Evolutionary conservation across 306 rosid species (phyloP), one percentile per base, ranked within the genome.

Genomic region (Rubus idaeus): DNA sequence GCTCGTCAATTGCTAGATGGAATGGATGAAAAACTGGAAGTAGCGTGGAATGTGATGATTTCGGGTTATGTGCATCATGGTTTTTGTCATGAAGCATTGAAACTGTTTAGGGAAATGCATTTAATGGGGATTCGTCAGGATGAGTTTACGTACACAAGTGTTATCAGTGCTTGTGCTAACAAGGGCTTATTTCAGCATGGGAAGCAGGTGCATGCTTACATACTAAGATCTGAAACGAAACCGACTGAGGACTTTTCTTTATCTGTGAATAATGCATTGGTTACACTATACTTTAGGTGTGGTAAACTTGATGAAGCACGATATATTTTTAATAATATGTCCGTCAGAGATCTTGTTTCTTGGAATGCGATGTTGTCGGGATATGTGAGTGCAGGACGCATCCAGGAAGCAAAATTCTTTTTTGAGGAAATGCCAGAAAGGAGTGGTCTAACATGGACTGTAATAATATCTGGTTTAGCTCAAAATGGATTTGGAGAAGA

Each of bases 321-420:
- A 13, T 18, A 72, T 57, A 51, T 79, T 40, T 79, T 79, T 44
- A 35, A 72, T 53, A 51, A 6, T 0, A 79, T 79, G 82, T 40
- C 55, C 10, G 45, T 63, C 4, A 72, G 67, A 72, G 77, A 79
- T 65, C 61, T 52, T 16, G 75, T 79, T 50, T 79, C 82, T 12
- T 69, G 82, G 71, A 79, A 79, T 12, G 82, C 82, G 1, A 79
- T 79, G n/a, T 23, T 79, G 47, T 79, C 82, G 2, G 78, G 73
- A 23, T 72, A 79, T 41, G 72, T 64, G 30, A 69, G 23, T 46
- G 56, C 77, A 44, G 70, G 46, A 68, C 67, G 73, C 12, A 72
- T 71, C 11, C 67, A 51, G 58, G 82, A 79, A 35, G 82, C 82
- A 4, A 79, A 65, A 63, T 50, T 41, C 3, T 72, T 72, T 45